These are phyloP conservation scores for Cordyceps cateniannulata DNA, from an alignment of 2,329 filamentous ascomycete genomes.

Conservation along the genomic window DNA sequence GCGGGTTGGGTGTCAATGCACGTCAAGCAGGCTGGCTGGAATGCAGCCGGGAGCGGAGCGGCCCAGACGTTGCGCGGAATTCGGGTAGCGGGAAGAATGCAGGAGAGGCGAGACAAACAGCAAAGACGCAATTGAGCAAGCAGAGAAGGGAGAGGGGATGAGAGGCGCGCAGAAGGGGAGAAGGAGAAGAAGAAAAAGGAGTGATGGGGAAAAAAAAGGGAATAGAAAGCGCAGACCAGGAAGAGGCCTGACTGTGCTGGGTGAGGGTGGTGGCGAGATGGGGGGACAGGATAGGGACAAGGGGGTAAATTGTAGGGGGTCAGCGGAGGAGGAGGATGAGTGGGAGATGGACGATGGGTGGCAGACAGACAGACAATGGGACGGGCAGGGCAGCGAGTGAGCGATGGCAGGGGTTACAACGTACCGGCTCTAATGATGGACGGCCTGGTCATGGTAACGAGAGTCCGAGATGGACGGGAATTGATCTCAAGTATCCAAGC, in stretches of 20 bases:
- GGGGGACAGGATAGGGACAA: slow-evolving; percentile 1
- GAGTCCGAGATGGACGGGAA: not conserved
- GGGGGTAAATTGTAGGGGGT: slow-evolving; percentile 5
- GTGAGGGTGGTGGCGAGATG: not conserved
- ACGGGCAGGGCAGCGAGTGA: slow-evolving; percentile 11
- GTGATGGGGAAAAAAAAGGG: not conserved
- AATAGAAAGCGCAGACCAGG: not conserved
- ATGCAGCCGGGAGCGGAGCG: not conserved
- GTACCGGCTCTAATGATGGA: slow-evolving; percentile 55
- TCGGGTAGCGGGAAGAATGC: slow-evolving; percentile 4
- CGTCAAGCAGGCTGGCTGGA: slow-evolving; percentile 4
- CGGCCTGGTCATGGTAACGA: slow-evolving; percentile 49
- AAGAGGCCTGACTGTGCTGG: not conserved
- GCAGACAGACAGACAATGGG: slow-evolving; percentile 15
- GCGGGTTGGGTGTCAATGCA: not conserved
- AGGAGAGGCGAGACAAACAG: not conserved
- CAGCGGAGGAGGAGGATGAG: slow-evolving; percentile 15
- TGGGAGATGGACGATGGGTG: not conserved
- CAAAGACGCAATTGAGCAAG: not conserved
- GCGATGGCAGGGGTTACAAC: slow-evolving; percentile 30
- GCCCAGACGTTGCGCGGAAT: not conserved
- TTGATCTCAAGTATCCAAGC: not conserved
- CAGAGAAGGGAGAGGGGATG: not conserved
- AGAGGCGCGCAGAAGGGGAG: not conserved
- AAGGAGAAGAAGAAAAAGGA: not conserved